phyloP scores from a whole-genome alignment of 768 basidiomycete genomes.

The Leccinum obscurum region DNA sequence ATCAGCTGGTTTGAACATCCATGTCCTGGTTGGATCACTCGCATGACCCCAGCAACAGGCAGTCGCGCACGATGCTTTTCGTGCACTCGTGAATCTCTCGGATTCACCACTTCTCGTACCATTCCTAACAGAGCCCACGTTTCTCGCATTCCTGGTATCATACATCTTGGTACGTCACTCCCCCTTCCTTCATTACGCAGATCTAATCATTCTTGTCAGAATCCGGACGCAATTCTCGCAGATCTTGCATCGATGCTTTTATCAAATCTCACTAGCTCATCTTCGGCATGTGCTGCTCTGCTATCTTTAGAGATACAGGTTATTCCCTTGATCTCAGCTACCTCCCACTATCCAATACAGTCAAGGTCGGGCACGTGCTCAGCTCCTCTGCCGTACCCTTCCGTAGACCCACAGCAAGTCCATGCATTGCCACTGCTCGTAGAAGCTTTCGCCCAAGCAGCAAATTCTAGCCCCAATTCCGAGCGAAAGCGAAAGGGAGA shows the following conservation, averaged over 20 bases:
- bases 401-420: slow-evolving; percentile 50
- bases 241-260: slow-evolving; percentile 97
- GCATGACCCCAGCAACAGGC: slow-evolving; percentile 47
- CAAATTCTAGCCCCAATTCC: slow-evolving; percentile 49
- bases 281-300: slow-evolving; percentile 62
- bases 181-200: slow-evolving; percentile 3
- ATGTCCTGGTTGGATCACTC: slow-evolving; percentile 22
- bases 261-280: slow-evolving; percentile 86
- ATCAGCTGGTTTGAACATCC: slow-evolving; percentile 65
- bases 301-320: slow-evolving; percentile 67
- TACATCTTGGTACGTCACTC: slow-evolving; percentile 79
- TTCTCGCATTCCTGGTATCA: slow-evolving; percentile 79
- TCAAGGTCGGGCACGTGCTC: slow-evolving; percentile 81
- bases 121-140: slow-evolving; percentile 67
- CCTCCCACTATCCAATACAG: slow-evolving; percentile 66
- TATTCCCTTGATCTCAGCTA: slow-evolving; percentile 41
- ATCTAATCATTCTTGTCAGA: slow-evolving; percentile 45
- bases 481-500: slow-evolving; percentile 67
- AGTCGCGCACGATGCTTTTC: slow-evolving; percentile 92
- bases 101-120: slow-evolving; percentile 72
- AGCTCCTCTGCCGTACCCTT: slow-evolving; percentile 70
- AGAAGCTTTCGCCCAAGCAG: slow-evolving; percentile 84
- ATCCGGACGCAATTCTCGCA: slow-evolving; percentile 86
- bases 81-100: slow-evolving; percentile 90
- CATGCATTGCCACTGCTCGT: slow-evolving; percentile 79